These are phyloP conservation scores for Musa acuminata DNA, from an alignment of 176 grass and related monocot genomes.

Conservation along the genomic window DNA sequence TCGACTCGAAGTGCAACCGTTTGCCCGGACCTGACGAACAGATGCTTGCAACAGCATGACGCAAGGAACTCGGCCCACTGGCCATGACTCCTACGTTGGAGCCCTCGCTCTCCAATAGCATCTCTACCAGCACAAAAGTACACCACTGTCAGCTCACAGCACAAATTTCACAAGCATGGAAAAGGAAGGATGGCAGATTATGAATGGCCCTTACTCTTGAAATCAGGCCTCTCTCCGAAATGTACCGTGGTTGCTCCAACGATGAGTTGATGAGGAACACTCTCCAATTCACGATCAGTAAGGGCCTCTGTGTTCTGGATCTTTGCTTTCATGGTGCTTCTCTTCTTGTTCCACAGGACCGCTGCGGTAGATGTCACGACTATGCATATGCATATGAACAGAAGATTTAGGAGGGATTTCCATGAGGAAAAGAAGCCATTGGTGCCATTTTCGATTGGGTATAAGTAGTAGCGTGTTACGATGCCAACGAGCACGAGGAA, in stretches of 20 bases:
- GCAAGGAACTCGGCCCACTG: slow-evolving; percentile 34
- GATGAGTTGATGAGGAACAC: slow-evolving; percentile 22
- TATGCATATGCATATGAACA: slow-evolving; percentile 34
- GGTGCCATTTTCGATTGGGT: slow-evolving; percentile 35
- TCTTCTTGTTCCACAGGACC: slow-evolving; percentile 34
- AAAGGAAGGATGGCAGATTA: no score
- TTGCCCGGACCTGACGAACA: slow-evolving; percentile 25
- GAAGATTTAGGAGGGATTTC: slow-evolving; percentile 30
- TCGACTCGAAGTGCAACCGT: slow-evolving; percentile 44
- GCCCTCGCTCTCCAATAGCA: slow-evolving; percentile 19
- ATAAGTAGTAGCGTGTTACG: slow-evolving; percentile 31
- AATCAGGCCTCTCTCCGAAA: slow-evolving; percentile 29
- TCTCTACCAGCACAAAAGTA: slow-evolving; percentile 12
- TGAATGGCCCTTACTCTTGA: slow-evolving; percentile 28
- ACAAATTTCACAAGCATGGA: neutral
- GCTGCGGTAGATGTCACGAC: slow-evolving; percentile 19
- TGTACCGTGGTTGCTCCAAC: slow-evolving; percentile 35
- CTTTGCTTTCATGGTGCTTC: slow-evolving; percentile 19
- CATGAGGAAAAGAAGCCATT: slow-evolving; percentile 23
- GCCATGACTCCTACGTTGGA: slow-evolving; percentile 39
- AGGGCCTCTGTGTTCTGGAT: slow-evolving; percentile 30
- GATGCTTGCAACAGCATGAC: slow-evolving; percentile 35
- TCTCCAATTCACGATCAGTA: slow-evolving; percentile 41
- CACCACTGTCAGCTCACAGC: neutral
- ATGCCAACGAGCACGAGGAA: slow-evolving; percentile 36